These are phyloP conservation scores for Crotalaria pallida DNA, from an alignment of 306 rosid species.

Conservation along the genomic window DNA sequence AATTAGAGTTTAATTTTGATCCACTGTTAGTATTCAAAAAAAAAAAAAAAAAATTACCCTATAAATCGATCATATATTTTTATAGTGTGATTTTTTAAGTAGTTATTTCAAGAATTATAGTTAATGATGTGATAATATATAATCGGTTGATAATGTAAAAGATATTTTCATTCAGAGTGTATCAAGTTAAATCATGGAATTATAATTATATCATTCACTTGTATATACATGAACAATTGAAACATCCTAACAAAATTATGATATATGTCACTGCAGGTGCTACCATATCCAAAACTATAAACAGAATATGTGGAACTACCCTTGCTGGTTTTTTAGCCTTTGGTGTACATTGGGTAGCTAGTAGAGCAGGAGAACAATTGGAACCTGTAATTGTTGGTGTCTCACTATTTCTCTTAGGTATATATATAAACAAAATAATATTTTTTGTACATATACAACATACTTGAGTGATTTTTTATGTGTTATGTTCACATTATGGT, in stretches of 20 bases:
- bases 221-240: background rate
- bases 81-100: too few relatives aligned
- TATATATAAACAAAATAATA: background rate
- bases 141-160: too few relatives aligned
- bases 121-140: too few relatives aligned
- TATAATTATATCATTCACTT: background rate
- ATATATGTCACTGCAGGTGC: constrained; percentile 51
- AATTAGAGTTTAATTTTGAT: too few relatives aligned
- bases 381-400: constrained; percentile 57
- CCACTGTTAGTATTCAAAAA: too few relatives aligned
- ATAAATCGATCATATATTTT: too few relatives aligned
- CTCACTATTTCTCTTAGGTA: constrained; percentile 73
- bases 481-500: background rate
- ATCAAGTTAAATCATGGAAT: too few relatives aligned
- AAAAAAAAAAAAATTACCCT: too few relatives aligned
- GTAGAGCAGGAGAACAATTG: constrained; percentile 45
- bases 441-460: background rate
- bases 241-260: background rate
- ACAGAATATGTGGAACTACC: constrained; percentile 66
- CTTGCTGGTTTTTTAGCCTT: constrained; percentile 68
- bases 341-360: constrained; percentile 70
- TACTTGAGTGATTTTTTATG: background rate
- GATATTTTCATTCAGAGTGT: too few relatives aligned
- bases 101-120: too few relatives aligned
- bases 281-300: constrained; percentile 52